These are phyloP conservation scores for Kodamaea anthophila DNA, from an alignment of 1,139 yeast species.

Conservation along the genomic window DNA sequence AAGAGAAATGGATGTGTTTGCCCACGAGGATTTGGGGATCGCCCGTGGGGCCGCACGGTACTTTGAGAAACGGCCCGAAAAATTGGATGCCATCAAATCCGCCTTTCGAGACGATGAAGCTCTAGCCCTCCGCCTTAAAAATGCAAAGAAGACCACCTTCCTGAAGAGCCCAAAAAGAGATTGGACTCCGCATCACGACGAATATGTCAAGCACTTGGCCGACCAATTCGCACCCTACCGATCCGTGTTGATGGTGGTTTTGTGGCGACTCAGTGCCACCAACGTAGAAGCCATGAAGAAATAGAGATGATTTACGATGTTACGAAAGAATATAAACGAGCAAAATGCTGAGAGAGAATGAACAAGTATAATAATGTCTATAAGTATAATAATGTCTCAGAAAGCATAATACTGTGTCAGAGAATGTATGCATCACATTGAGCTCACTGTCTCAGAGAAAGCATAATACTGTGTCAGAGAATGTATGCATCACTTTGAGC, in stretches of 20 bases:
- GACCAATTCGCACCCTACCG: constrained; percentile 59
- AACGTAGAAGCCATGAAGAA: constrained; percentile 45
- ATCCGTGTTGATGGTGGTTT: constrained; percentile 60
- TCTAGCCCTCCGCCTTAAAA: constrained; percentile 21
- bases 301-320: too few species aligned
- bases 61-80: constrained; percentile 48
- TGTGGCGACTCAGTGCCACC: constrained; percentile 68
- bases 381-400: too few species aligned
- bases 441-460: too few species aligned
- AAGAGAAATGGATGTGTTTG: constrained; percentile 61
- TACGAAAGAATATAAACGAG: neutral
- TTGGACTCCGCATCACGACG: constrained; percentile 62
- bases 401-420: too few species aligned
- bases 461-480: too few species aligned
- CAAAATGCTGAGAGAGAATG: neutral
- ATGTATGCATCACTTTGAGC: too few species aligned
- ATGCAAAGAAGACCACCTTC: constrained; percentile 29
- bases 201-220: constrained; percentile 50
- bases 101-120: constrained; percentile 26
- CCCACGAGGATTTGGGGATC: constrained; percentile 76
- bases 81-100: constrained; percentile 36
- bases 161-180: constrained; percentile 36
- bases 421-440: too few species aligned
- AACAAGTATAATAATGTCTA: too few species aligned
- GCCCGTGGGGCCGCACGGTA: constrained; percentile 75